phyloP scores from a whole-genome alignment of 164 flowering plant species.

The Echeveria elegans region DNA sequence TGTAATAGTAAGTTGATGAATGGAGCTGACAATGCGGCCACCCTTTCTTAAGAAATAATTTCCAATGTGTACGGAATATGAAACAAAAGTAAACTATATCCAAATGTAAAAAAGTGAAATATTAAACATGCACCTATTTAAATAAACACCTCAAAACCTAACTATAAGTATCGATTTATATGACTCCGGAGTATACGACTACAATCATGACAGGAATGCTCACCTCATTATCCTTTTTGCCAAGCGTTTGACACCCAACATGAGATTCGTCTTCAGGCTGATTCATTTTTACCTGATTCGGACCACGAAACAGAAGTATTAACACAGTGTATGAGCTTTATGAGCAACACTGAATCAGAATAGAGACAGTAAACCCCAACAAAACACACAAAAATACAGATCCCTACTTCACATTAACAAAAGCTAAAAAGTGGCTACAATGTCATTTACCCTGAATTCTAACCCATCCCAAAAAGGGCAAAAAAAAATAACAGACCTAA shows the following conservation, averaged over 20 bases:
- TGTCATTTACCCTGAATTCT: too few relatives aligned
- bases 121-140: not conserved
- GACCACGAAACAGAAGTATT: not conserved
- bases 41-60: not conserved
- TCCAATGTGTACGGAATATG: not conserved
- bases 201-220: not conserved
- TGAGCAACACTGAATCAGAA: too few relatives aligned
- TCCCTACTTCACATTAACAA: too few relatives aligned
- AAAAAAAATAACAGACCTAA: too few relatives aligned
- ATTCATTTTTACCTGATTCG: constrained; percentile 33
- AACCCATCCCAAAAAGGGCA: too few relatives aligned
- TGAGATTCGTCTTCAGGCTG: constrained; percentile 59
- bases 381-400: not conserved
- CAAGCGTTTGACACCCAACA: constrained; percentile 33
- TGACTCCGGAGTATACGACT: not conserved
- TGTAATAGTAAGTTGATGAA: not conserved
- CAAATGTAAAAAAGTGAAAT: not conserved
- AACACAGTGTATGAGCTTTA: too few relatives aligned
- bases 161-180: not conserved
- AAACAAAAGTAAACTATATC: not conserved
- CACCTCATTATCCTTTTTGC: constrained; percentile 76
- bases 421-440: too few relatives aligned
- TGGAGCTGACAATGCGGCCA: not conserved
- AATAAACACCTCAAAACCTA: not conserved
- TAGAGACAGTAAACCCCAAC: not conserved